These are phyloP conservation scores for Populus nigra DNA, from an alignment of 345 rosid species.

Conservation along the genomic window DNA sequence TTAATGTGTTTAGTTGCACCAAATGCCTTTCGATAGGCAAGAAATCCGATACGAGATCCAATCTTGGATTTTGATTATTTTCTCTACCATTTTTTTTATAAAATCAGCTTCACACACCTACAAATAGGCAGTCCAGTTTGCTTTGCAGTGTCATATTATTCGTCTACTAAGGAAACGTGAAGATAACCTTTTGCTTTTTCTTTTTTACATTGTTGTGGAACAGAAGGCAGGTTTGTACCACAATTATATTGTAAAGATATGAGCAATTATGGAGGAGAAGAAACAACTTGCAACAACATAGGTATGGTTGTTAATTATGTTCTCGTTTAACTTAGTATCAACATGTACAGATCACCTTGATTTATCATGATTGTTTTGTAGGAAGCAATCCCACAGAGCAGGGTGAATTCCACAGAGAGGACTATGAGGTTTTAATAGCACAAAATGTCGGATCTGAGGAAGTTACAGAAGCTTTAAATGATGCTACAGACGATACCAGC, in stretches of 20 bases:
- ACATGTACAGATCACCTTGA: background rate
- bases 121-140: background rate
- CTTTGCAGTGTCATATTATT: background rate
- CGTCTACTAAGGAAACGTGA: background rate
- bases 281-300: background rate
- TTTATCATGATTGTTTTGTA: background rate
- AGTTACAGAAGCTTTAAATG: background rate
- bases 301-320: background rate
- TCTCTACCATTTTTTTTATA: too few relatives aligned
- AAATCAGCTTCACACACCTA: background rate
- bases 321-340: background rate
- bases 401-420: background rate
- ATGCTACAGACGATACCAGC: slow-evolving; percentile 5
- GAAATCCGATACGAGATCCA: background rate
- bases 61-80: background rate
- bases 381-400: background rate
- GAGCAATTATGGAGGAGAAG: background rate
- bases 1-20: background rate
- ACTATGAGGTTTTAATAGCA: background rate
- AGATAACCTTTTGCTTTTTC: too few relatives aligned
- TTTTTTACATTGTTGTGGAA: background rate
- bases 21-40: background rate
- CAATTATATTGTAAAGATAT: background rate
- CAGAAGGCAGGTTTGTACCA: background rate
- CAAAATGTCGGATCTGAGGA: background rate